phyloP scores from a whole-genome alignment of 2,329 filamentous ascomycete genomes.

The Ceratocystis smalleyi region DNA sequence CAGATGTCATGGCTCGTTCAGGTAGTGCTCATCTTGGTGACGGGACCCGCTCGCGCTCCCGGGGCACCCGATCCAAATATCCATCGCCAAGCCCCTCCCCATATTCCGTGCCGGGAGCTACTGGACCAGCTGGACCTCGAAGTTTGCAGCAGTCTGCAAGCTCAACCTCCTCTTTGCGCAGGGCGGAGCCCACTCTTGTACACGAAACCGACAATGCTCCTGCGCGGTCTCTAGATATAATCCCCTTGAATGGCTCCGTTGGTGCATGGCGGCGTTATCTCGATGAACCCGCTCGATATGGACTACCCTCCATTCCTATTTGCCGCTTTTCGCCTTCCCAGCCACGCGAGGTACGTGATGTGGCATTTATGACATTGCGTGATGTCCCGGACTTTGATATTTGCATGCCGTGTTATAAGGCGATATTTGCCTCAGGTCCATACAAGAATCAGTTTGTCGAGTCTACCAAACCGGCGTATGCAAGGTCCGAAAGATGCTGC shows the following conservation, averaged over 20 bases:
- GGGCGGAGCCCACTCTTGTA: conserved; percentile 6
- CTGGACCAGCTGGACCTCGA: conserved; percentile 18
- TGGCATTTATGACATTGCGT: conserved; percentile 62
- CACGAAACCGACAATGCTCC: background rate
- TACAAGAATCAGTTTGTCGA: conserved; percentile 52
- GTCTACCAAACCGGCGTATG: conserved; percentile 29
- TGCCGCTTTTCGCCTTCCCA: conserved; percentile 37
- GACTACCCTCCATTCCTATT: conserved; percentile 37
- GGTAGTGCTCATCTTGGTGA: conserved; percentile 17
- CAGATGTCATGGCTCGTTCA: conserved; percentile 16
- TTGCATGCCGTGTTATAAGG: conserved; percentile 64
- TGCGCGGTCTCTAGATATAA: background rate
- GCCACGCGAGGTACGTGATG: conserved; percentile 47
- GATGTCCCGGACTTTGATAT: conserved; percentile 59
- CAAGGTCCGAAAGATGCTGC: conserved; percentile 39
- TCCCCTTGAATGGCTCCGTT: conserved; percentile 10
- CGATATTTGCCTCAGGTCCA: conserved; percentile 50
- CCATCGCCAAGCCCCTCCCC: conserved; percentile 3
- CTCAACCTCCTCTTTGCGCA: conserved; percentile 4
- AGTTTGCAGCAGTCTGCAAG: conserved; percentile 19
- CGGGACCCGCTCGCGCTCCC: conserved; percentile 7
- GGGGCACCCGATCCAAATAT: conserved; percentile 12
- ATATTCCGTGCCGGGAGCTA: background rate
- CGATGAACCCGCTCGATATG: conserved; percentile 33
- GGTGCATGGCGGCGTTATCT: conserved; percentile 39